Conservation (phyloP, 2,329 filamentous ascomycete genomes). For the Scedosporium aurantiacum region DNA sequence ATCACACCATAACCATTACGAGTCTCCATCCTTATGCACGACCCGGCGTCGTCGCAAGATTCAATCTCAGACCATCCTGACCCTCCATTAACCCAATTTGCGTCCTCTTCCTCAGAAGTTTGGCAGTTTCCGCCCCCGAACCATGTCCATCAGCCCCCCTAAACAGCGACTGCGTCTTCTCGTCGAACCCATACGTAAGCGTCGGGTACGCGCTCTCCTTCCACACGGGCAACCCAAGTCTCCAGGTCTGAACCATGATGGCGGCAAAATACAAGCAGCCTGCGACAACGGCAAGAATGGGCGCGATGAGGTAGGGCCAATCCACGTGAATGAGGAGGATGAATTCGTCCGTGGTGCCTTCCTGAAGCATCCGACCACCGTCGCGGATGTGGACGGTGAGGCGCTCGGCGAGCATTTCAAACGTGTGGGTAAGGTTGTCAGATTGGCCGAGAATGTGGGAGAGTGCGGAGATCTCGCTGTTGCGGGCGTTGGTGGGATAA, state of each 20-base stretch:
- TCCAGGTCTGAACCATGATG: neutral
- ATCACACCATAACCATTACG: too few species aligned
- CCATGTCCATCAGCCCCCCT: neutral
- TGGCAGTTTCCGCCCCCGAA: neutral
- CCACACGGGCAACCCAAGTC: neutral
- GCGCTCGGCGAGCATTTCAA: neutral
- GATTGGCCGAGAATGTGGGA: neutral
- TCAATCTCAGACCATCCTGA: neutral
- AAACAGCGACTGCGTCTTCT: neutral
- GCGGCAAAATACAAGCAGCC: neutral
- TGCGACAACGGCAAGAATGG: neutral
- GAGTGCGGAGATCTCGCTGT: neutral
- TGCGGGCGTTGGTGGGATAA: neutral
- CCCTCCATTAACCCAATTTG: neutral
- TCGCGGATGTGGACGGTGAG: neutral
- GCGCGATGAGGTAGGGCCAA: neutral
- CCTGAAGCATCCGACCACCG: neutral
- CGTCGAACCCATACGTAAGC: neutral
- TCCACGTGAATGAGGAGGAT: neutral
- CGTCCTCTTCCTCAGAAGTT: neutral
- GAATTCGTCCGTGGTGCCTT: neutral
- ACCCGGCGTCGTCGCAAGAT: neutral
- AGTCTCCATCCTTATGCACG: too few species aligned
- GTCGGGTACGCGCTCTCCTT: conserved; percentile 2
- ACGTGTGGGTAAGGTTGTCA: neutral